phyloP scores from a whole-genome alignment of 176 grass and related monocot genomes.

The Oryza brachyantha region DNA sequence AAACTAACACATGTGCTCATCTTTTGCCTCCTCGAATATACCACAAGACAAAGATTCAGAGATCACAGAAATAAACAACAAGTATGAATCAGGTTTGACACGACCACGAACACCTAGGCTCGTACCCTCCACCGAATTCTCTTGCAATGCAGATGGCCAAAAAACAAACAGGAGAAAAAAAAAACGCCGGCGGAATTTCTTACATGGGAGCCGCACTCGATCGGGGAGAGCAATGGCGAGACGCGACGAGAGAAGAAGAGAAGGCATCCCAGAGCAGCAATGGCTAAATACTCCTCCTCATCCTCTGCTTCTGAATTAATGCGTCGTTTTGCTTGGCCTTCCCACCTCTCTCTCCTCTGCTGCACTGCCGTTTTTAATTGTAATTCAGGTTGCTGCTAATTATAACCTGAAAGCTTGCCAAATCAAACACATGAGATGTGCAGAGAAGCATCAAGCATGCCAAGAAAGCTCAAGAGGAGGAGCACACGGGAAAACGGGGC shows the following conservation, averaged over 20 bases:
- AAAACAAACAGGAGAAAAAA: not conserved
- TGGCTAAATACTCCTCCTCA: constrained; percentile 21
- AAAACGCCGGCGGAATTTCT: not conserved
- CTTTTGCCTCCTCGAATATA: not conserved
- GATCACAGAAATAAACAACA: not conserved
- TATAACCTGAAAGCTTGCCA: constrained; percentile 21
- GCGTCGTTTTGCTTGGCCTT: constrained; percentile 31
- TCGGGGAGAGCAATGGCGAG: not conserved
- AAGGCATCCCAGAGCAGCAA: not conserved
- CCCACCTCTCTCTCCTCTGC: not conserved
- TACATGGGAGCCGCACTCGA: not conserved
- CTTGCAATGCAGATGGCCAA: not conserved
- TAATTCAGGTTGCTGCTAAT: constrained; percentile 16
- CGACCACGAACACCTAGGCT: not conserved
- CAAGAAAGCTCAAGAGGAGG: not conserved
- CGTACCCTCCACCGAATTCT: not conserved
- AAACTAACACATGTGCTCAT: not conserved
- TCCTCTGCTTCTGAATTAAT: no score
- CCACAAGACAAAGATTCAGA: not conserved
- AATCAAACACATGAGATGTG: not conserved
- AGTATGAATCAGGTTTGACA: not conserved
- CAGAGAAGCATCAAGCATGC: not conserved
- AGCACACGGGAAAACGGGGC: constrained; percentile 13
- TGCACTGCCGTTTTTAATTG: constrained; percentile 39
- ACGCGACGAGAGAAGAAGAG: not conserved